Base-by-base conservation (phyloP, 2,329 filamentous ascomycete genomes). In the Pseudogymnoascus sp. region DNA sequence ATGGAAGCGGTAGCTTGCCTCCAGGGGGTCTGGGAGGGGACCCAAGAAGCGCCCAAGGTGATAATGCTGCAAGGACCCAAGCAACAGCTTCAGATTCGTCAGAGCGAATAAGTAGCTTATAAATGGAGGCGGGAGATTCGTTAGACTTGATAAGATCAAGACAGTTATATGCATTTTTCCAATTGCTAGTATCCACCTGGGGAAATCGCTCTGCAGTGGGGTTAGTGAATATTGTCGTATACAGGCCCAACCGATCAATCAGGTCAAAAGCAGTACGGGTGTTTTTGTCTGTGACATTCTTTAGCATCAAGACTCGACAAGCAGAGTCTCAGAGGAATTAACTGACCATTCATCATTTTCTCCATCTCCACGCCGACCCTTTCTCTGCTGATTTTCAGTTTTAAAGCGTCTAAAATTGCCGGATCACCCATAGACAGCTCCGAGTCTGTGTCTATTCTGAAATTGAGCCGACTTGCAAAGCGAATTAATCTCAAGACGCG, bases 351-450 rank as follows among this genome's bases (percentile, higher is more conserved):
- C 16, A 97, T 79, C 87, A 96, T 96, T 80, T 97, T 97, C 71
- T 93, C 90, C 3, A 97, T 70, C 73, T 99, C 95, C 3, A 88
- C 83, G 0, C 91, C 91, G 1, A 99, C 87, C 63, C 95, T 83
- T 75, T 99, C 95, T 62, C 92, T 86, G 70, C 90, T 97, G 68
- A 99, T 97, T 74, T 99, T 99, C 31, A 88, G 75, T 59, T 83
- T 85, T n/a, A 99, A 78, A 3, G 91, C 89, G 9, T 87, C 79
- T 63, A 93, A 83, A 59, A 99, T 95, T n/a, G 83, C 81, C n/a
- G 77, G 72, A 67, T 96, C 82, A 11, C 81, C 82, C 93, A 99
- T 99, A 23, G 85, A 88, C 43, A 78, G 72, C 70, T 89, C 84
- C 0, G 89, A 88, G 31, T 82, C 79, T 0, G 79, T 73, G 65